Conservation (phyloP, 2,329 filamentous ascomycete genomes). For the Phyllosticta citribraziliensis region DNA sequence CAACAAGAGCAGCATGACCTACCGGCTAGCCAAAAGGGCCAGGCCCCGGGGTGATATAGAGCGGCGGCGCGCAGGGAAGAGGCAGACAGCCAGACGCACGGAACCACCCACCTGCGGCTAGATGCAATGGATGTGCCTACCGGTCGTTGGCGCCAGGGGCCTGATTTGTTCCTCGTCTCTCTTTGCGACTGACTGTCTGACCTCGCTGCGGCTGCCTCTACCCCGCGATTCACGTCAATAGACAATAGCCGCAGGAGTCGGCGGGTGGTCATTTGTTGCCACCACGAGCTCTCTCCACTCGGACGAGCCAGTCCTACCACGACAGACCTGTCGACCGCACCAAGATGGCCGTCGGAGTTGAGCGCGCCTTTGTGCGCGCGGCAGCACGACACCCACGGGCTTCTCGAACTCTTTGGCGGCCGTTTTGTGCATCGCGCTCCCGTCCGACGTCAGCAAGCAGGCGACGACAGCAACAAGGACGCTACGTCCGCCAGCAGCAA, state of each 20-base stretch:
- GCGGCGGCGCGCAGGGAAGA: neutral
- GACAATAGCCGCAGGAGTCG: neutral
- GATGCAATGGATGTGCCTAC: neutral
- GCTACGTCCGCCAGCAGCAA: neutral
- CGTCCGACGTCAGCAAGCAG: neutral
- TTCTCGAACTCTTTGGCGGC: neutral
- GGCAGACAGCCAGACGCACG: neutral
- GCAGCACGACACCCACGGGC: neutral
- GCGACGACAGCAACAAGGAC: neutral
- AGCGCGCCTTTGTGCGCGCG: neutral
- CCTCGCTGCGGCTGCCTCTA: neutral
- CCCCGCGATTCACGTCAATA: neutral
- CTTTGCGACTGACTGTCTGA: neutral
- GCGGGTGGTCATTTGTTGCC: neutral
- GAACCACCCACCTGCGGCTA: neutral
- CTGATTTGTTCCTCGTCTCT: neutral
- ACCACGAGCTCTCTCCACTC: neutral
- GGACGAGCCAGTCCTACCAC: neutral
- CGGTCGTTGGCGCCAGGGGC: neutral
- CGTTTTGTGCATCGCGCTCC: neutral
- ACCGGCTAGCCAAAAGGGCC: neutral
- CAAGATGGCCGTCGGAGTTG: neutral
- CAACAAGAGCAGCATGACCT: neutral
- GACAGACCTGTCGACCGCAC: neutral
- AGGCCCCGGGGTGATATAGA: neutral